Conservation (phyloP, 352 stramenopile species). For the Globisporangium barbulae region DNA sequence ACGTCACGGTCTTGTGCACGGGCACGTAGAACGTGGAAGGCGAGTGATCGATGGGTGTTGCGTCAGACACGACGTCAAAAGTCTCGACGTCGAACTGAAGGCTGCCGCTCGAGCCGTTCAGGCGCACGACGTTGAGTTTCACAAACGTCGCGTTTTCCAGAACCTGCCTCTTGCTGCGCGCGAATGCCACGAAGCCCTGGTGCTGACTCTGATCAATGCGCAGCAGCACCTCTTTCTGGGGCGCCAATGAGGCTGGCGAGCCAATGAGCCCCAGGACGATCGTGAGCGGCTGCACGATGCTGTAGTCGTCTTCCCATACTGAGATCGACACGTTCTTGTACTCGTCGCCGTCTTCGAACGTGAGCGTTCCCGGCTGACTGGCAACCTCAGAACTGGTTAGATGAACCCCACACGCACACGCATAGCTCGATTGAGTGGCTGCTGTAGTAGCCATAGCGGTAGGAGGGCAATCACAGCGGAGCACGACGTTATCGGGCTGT, state of each 20-base stretch:
- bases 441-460: background rate
- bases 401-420: constrained; percentile 37
- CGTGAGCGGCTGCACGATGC: constrained; percentile 16
- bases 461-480: constrained; percentile 27
- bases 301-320: constrained; percentile 35
- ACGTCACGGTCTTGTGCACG: constrained; percentile 19
- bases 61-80: constrained; percentile 34
- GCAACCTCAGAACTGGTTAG: constrained; percentile 15
- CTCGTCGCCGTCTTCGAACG: constrained; percentile 45
- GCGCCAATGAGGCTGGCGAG: constrained; percentile 8
- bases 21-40: constrained; percentile 36
- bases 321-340: constrained; percentile 31
- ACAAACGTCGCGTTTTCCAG: constrained; percentile 35
- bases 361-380: constrained; percentile 22
- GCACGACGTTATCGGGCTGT: constrained; percentile 25
- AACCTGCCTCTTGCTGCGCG: constrained; percentile 19
- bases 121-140: constrained; percentile 38
- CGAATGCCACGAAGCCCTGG: constrained; percentile 35
- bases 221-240: constrained; percentile 26
- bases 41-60: background rate
- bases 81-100: constrained; percentile 42
- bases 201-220: constrained; percentile 25
- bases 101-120: constrained; percentile 44
- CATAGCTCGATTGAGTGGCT: background rate
- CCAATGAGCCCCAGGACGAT: constrained; percentile 24